phyloP scores from a whole-genome alignment of 2,329 filamentous ascomycete genomes.

The Alternaria sp. region DNA sequence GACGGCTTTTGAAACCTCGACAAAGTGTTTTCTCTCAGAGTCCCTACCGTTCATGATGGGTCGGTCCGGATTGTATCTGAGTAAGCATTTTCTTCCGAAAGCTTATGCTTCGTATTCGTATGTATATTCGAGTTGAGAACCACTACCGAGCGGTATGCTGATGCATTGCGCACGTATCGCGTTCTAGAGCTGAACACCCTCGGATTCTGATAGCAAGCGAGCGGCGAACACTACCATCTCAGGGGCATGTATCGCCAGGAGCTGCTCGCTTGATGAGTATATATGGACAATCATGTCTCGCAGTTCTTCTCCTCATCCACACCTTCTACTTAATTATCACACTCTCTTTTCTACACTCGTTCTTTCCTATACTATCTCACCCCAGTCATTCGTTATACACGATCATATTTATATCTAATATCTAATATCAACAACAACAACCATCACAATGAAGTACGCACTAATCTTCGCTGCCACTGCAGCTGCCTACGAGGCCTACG shows the following conservation, averaged over 20 bases:
- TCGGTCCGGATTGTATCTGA: background rate
- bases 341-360: slow-evolving; percentile 25
- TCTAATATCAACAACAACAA: slow-evolving; percentile 19
- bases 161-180: slow-evolving; percentile 12
- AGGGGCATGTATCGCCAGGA: slow-evolving; percentile 16
- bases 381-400: slow-evolving; percentile 38
- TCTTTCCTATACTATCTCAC: slow-evolving; percentile 25
- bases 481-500: slow-evolving; percentile 34
- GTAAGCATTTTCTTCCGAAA: background rate
- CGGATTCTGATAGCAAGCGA: slow-evolving; percentile 13
- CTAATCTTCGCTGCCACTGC: slow-evolving; percentile 37
- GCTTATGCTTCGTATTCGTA: slow-evolving; percentile 9
- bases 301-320: slow-evolving; percentile 18
- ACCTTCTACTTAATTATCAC: slow-evolving; percentile 28
- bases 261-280: slow-evolving; percentile 11
- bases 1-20: background rate
- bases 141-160: slow-evolving; percentile 3
- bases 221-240: slow-evolving; percentile 13
- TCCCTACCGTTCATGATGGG: background rate
- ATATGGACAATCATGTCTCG: slow-evolving; percentile 14
- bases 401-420: slow-evolving; percentile 15
- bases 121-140: background rate
- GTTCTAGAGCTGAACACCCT: slow-evolving; percentile 7
- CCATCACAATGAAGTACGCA: slow-evolving; percentile 33
- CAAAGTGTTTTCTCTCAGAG: background rate